phyloP scores from a whole-genome alignment of 345 rosid genomes.

The Turritis glabra region DNA sequence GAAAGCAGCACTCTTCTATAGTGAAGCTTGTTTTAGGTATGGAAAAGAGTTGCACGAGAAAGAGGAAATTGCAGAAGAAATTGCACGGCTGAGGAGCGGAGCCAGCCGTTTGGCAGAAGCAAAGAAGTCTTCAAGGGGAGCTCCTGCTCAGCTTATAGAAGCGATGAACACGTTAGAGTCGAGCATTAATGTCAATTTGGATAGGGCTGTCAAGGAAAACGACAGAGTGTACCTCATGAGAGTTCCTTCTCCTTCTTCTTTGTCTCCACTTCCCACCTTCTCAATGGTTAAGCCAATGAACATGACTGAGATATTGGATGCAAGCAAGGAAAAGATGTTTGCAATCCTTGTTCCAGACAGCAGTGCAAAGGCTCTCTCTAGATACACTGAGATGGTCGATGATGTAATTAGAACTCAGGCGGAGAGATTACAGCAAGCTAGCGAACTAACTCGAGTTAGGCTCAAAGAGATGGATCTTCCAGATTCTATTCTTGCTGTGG shows the following conservation, averaged over 20 bases:
- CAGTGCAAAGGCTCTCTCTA: slow-evolving; percentile 97
- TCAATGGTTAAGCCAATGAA: slow-evolving; percentile 91
- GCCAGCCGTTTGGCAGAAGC: slow-evolving; percentile 68
- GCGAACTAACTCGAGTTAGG: slow-evolving; percentile 90
- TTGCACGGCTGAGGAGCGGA: slow-evolving; percentile 81
- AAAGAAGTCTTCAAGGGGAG: slow-evolving; percentile 81
- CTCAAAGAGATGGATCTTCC: slow-evolving; percentile 99
- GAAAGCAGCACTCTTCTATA: slow-evolving; percentile 79
- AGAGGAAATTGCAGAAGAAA: slow-evolving; percentile 95
- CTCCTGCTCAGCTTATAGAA: slow-evolving; percentile 82
- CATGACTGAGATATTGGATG: slow-evolving; percentile 87
- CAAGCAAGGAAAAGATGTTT: slow-evolving; percentile 97
- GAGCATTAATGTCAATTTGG: slow-evolving; percentile 70
- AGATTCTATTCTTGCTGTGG: slow-evolving; percentile 91
- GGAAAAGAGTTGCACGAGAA: slow-evolving; percentile 90
- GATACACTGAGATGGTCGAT: slow-evolving; percentile 98
- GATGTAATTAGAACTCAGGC: slow-evolving; percentile 91
- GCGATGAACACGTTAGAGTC: slow-evolving; percentile 79
- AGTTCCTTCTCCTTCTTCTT: slow-evolving; percentile 82
- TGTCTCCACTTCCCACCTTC: slow-evolving; percentile 77
- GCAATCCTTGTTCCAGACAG: slow-evolving; percentile 92
- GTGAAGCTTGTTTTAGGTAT: slow-evolving; percentile 89
- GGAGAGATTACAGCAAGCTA: slow-evolving; percentile 95
- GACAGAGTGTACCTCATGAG: slow-evolving; percentile 98
- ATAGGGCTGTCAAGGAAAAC: slow-evolving; percentile 96